phyloP scores from a whole-genome alignment of 1,139 yeast genomes.

The Williopsis jadinii region DNA sequence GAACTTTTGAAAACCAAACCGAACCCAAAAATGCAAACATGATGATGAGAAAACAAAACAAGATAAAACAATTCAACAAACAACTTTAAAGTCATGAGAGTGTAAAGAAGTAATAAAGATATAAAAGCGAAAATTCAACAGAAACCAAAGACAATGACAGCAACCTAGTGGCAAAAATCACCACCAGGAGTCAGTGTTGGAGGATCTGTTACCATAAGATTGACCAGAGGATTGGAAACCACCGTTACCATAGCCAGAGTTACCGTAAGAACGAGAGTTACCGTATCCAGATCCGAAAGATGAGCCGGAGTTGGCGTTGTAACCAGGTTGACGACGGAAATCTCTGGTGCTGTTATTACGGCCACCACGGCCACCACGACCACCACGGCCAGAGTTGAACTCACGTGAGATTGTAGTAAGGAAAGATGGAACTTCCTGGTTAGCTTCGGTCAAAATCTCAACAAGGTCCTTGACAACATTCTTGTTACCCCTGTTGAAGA shows the following conservation, averaged over 20 bases:
- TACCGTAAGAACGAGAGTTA: slow-evolving; percentile 2
- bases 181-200: slow-evolving; percentile 17
- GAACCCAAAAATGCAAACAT: slow-evolving; percentile 3
- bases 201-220: slow-evolving; percentile 16
- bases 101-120: not conserved
- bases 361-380: slow-evolving; percentile 51
- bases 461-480: slow-evolving; percentile 83
- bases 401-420: slow-evolving; percentile 78
- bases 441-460: slow-evolving; percentile 88
- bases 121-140: slow-evolving; percentile 3
- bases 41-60: not conserved
- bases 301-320: slow-evolving; percentile 20
- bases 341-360: slow-evolving; percentile 40
- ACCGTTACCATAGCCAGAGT: slow-evolving; percentile 23
- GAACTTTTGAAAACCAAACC: not conserved
- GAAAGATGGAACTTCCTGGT: slow-evolving; percentile 94
- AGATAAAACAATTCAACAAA: not conserved
- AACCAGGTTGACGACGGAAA: slow-evolving; percentile 39
- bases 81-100: not conserved
- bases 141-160: slow-evolving; percentile 1
- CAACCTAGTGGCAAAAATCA: slow-evolving; percentile 3
- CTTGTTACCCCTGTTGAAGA: slow-evolving; percentile 93
- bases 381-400: slow-evolving; percentile 54
- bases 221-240: slow-evolving; percentile 11
- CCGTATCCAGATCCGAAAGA: slow-evolving; percentile 25